These are phyloP conservation scores for Syncephalastrum contaminatum DNA, from an alignment of 371 early-diverging fungal species.

Conservation along the genomic window DNA sequence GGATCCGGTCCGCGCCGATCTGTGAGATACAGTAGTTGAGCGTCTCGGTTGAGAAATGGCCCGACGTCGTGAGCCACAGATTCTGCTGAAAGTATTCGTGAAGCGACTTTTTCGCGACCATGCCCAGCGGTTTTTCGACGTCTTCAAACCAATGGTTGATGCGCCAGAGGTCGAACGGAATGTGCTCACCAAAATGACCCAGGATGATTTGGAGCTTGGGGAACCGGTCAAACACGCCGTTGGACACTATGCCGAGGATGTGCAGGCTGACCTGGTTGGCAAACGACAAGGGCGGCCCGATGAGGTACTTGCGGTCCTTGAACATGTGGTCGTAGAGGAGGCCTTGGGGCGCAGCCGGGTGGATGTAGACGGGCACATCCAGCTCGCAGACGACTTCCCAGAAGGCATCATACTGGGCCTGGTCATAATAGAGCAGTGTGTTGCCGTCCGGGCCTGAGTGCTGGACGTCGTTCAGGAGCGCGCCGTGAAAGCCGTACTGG, in stretches of 20 bases:
- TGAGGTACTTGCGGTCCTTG: conserved; percentile 3
- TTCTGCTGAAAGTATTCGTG: conserved; percentile 10
- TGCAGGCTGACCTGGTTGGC: conserved; percentile 12
- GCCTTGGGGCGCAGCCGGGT: conserved; percentile 3
- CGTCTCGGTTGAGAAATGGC: conserved; percentile 13
- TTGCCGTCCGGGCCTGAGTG: conserved; percentile 10
- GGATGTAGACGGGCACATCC: conserved; percentile 16
- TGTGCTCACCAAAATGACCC: conserved; percentile 11
- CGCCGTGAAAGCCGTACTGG: conserved; percentile 10
- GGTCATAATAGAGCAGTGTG: conserved; percentile 11
- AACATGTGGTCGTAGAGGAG: conserved; percentile 4
- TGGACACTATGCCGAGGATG: conserved; percentile 7
- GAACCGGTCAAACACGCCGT: conserved; percentile 19
- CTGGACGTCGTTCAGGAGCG: conserved; percentile 7
- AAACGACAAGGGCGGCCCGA: conserved; percentile 11
- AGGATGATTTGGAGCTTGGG: conserved; percentile 13
- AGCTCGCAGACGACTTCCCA: conserved; percentile 9
- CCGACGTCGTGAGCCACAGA: conserved; percentile 16
- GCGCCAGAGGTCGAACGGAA: conserved; percentile 13
- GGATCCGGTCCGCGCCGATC: conserved; percentile 13
- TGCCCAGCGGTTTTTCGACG: conserved; percentile 9
- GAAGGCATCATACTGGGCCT: conserved; percentile 4
- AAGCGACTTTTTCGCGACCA: conserved; percentile 2
- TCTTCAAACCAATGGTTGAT: conserved; percentile 9
- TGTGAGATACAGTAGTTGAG: conserved; percentile 6